Percentiles rank a stretch among this genome's conserved stretches.
These are phyloP conservation scores for Acer saccharum DNA, from an alignment of 345 rosid species.

Conservation along the genomic window DNA sequence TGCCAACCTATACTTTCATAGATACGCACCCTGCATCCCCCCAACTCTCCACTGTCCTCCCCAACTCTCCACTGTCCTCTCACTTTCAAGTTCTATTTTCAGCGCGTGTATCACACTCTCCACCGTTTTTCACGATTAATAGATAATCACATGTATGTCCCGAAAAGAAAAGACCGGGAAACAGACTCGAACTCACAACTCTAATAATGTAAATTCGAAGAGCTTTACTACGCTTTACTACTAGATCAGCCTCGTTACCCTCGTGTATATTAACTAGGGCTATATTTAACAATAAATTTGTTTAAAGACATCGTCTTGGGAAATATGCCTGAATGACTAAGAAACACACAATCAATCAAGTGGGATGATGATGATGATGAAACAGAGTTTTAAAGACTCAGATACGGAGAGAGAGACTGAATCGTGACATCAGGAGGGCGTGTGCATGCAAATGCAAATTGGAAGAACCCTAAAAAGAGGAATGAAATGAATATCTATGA, in stretches of 20 bases:
- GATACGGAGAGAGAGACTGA: neutral
- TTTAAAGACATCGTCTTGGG: no score
- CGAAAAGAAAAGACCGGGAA: no score
- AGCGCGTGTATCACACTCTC: neutral
- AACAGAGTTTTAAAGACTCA: neutral
- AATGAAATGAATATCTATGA: neutral
- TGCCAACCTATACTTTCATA: constrained; percentile 37
- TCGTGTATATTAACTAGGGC: no score
- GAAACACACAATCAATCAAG: neutral
- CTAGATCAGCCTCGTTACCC: fast-evolving
- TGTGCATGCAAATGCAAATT: neutral
- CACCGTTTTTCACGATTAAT: no score
- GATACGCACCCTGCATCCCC: constrained; percentile 27
- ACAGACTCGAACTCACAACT: no score
- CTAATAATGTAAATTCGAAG: no score
- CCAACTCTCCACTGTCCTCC: neutral
- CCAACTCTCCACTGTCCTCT: neutral
- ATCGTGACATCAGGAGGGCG: neutral
- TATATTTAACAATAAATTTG: no score
- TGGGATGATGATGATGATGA: no score
- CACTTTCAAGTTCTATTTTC: neutral
- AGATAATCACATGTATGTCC: no score
- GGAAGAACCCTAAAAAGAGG: neutral
- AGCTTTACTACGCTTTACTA: no score
- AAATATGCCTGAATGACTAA: neutral